Evolutionary conservation across 2,329 filamentous ascomycete genomes (phyloP).

Genomic region (Exophiala spinifera): DNA sequence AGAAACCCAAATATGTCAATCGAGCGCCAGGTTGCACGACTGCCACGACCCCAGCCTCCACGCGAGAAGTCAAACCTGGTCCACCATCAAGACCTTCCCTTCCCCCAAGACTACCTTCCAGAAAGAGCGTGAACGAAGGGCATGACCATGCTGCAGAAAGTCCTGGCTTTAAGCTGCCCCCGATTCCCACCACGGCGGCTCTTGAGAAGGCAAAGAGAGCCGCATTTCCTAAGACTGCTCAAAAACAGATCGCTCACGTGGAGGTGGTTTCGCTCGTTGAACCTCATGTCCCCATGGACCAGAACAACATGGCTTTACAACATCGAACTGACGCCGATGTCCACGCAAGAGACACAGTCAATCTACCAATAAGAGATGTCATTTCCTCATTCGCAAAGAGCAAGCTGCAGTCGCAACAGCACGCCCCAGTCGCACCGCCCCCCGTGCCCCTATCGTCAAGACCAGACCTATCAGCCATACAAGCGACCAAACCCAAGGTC

Average conservation of each 20-base stretch:
- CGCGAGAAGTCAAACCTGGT: conserved; percentile 17
- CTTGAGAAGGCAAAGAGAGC: conserved; percentile 41
- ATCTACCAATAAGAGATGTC: not conserved
- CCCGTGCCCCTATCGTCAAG: conserved; percentile 55
- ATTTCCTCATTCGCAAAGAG: not conserved
- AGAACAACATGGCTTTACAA: no score
- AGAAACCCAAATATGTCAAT: conserved; percentile 39
- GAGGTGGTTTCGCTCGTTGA: conserved; percentile 21
- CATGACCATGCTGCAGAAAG: conserved; percentile 21
- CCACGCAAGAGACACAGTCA: not conserved
- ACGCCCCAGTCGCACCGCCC: conserved; percentile 34
- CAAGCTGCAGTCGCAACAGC: not conserved
- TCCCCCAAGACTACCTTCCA: conserved; percentile 26
- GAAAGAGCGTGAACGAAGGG: conserved; percentile 14
- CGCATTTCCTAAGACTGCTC: conserved; percentile 41
- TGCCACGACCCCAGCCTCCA: conserved; percentile 14
- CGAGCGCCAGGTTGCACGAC: conserved; percentile 36
- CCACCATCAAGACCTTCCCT: conserved; percentile 22
- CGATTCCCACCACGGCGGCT: conserved; percentile 34
- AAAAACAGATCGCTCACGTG: conserved; percentile 18
- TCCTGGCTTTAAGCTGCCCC: conserved; percentile 28
- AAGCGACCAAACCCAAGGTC: conserved; percentile 49
- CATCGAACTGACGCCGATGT: not conserved
- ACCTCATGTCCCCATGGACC: not conserved
- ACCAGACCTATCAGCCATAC: conserved; percentile 57